Evolutionary conservation across 2,329 filamentous ascomycete genomes (phyloP).

Genomic region (Calonectria pauciramosa): DNA sequence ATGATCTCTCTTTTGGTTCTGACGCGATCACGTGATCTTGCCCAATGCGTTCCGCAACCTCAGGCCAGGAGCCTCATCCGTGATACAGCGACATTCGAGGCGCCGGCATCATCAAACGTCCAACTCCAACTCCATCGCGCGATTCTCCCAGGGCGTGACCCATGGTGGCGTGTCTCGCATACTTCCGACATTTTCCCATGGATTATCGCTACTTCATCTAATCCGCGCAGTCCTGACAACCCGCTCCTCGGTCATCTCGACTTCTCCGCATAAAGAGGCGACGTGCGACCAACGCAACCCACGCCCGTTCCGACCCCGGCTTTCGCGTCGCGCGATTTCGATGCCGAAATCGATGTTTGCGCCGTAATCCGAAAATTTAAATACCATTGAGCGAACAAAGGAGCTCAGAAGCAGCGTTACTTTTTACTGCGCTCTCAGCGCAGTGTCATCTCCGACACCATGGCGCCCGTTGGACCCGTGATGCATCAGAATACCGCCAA

Average conservation of each 20-base stretch:
- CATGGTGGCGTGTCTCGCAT: constrained; percentile 7
- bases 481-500: constrained; percentile 57
- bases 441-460: constrained; percentile 52
- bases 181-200: constrained; percentile 22
- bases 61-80: constrained; percentile 42
- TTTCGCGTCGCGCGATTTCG: constrained; percentile 32
- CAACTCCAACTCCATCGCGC: constrained; percentile 25
- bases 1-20: not conserved
- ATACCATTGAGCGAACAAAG: constrained; percentile 33
- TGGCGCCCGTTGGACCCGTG: constrained; percentile 70
- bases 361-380: constrained; percentile 30
- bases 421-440: constrained; percentile 38
- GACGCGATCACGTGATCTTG: constrained; percentile 39
- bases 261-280: constrained; percentile 42
- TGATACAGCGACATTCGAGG: constrained; percentile 43
- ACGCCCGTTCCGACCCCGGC: constrained; percentile 21
- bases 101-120: constrained; percentile 40
- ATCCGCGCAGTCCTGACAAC: constrained; percentile 35
- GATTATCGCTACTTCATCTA: constrained; percentile 28
- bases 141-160: constrained; percentile 4
- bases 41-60: constrained; percentile 35
- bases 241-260: constrained; percentile 39
- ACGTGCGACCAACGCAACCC: constrained; percentile 37
- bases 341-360: constrained; percentile 39
- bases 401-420: constrained; percentile 27